These are phyloP conservation scores for Primulina tabacum DNA, from an alignment of 257 asterid species.

Conservation along the genomic window DNA sequence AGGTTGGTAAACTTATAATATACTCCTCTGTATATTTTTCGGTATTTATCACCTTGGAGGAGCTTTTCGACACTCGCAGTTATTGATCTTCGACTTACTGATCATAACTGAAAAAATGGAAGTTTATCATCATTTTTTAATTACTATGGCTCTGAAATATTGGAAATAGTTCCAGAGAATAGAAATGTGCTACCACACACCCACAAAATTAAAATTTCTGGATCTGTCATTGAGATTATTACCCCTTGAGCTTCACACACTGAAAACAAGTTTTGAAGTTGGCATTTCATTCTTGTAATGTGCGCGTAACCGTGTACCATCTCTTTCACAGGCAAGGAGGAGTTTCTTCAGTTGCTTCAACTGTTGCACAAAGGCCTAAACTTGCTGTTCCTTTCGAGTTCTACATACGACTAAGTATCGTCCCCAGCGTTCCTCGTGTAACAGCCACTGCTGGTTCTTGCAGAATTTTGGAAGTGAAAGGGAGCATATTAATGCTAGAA, in stretches of 20 bases:
- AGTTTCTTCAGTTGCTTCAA: constrained; percentile 1
- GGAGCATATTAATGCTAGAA: not conserved
- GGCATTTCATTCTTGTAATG: not conserved
- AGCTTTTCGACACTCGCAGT: not conserved
- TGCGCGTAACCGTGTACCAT: not conserved
- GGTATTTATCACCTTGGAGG: not conserved
- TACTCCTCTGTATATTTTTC: no score
- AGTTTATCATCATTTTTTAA: not conserved
- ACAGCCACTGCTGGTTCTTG: not conserved
- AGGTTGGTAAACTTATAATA: not conserved
- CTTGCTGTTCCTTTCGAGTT: not conserved
- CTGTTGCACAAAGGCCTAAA: not conserved
- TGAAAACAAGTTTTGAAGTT: not conserved
- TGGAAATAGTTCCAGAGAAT: not conserved
- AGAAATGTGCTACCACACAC: no score
- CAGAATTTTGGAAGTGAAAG: not conserved
- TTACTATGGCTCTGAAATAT: not conserved
- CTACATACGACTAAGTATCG: not conserved
- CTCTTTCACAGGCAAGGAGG: not conserved
- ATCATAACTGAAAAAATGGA: not conserved
- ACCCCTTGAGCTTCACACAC: not conserved
- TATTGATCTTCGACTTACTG: not conserved
- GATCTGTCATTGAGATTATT: no score
- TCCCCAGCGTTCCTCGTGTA: not conserved
- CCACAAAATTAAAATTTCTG: not conserved